Base-by-base conservation (phyloP, 768 basidiomycete species). In the Leccinum ochraceum region DNA sequence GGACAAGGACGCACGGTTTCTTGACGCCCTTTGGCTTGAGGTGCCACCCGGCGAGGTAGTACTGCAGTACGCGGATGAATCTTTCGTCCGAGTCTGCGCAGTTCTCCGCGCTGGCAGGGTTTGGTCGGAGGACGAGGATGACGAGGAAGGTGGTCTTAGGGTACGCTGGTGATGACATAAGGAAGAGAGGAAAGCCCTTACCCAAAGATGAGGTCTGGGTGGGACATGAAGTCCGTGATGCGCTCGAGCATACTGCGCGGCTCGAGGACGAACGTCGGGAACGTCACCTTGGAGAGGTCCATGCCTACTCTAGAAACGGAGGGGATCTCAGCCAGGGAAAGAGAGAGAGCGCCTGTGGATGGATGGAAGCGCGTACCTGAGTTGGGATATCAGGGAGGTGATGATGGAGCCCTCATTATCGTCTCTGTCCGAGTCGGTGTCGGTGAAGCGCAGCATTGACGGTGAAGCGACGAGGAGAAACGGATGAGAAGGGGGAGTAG, bases 1-100 rank as follows among this genome's bases (percentile, higher is more conserved):
- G 51, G 28, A 5, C 30, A 44, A 20, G 52, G 61, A 80, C 90
- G 77, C 69, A 95, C 86, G 96, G 96, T 78, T 99, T 99, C 89
- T 99, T 99, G 62, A 98, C 97, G 56, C 95, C 97, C 78, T 92
- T 95, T 66, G 97, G 95, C 76, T 98, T 98, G 79, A 98, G 95
- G 76, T 98, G 97, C 97, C 97, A 99, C 24, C 97, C 97, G n/a
- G 92, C 89, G 52, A 99, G 87, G 73, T 98, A 99, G 74, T 95
- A 97, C 63, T 91, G 89, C 36, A 98, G 81, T 2, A 98, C 94
- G 54, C 87, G 84, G 63, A 96, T 82, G 74, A 98, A 98, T 49
- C 97, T 81, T 71, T 96, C 95, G 73, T 96, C 90, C 34, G 93
- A 85, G 68, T 94, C 87, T 44, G 83, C 80, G 70, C 85, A 87